Base-by-base conservation (phyloP, 495 filamentous ascomycete genomes). In the Stereocaulon alpinum region DNA sequence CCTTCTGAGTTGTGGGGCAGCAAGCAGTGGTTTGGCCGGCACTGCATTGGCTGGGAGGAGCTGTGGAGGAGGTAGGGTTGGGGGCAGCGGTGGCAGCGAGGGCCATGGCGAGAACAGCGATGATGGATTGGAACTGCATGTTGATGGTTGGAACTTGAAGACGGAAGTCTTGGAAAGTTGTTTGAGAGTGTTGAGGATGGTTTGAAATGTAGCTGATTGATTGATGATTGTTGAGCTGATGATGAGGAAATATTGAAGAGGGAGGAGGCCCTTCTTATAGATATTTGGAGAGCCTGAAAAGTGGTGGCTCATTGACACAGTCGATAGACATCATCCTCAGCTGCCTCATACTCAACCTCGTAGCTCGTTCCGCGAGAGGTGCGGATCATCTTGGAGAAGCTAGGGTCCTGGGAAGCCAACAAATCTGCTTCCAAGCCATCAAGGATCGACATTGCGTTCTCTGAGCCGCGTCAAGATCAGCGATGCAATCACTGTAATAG, bases 71-170 rank as follows among this genome's bases (percentile, higher is more conserved):
- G 17, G 15, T 49, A 24, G 47, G 22, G 12, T 17, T 49, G 27
- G 59, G 59, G 4, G 22, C 11, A 52, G 59, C 59, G 10, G 59
- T 37, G 27, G 42, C 59, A 4, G 48, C 48, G 18, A 57, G 18
- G 18, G 53, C 59, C 41, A 61, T 42, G 59, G 59, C 37, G 53
- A 61, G 50, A n/a, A 22, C 24, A 32, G 53, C 48, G 53, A 56
- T 20, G 59, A 61, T 61, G 30, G 52, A 47, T 34, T 45, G 34
- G 59, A 61, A 61, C 44, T 61, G 59, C 59, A 61, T 61, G 47
- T 56, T 61, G 42, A 7, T 9, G 50, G 17, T 37, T 6, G 27
- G 24, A 3, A 54, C 49, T 45, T 15, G 42, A 24, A 49, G 49
- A 52, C 49, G 55, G 37, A 6, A 18, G 55, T 47, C 44, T 58